Evolutionary conservation across 768 basidiomycete species (phyloP), one percentile per base, ranked within the genome.

Genomic region (Trametes sanguinea): DNA sequence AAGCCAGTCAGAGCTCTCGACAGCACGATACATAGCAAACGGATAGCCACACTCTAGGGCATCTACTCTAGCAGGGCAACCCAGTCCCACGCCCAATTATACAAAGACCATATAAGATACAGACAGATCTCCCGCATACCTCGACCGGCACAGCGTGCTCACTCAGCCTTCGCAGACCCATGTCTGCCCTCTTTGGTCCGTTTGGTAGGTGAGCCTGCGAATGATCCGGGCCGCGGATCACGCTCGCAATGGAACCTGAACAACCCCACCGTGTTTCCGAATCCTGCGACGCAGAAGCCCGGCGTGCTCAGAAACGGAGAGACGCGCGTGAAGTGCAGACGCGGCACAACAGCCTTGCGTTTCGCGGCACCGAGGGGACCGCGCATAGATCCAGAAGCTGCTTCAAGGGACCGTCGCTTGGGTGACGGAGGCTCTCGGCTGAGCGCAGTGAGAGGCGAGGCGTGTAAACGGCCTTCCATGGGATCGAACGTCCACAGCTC

Each of bases 401-500:
- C 42, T 48, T 53, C 39, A 57, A 17, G 17, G 33, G 16, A 17
- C 22, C 37, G 65, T 22, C 44, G 47, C 5, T 44, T 42, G 30
- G 42, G 52, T 56, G 53, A 42, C 37, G 57, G 61, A 32, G 64
- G 43, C n/a, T 67, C 71, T 33, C 44, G 63, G 69, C 76, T 69
- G 29, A 91, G 71, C 44, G 81, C 74, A 2, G 81, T 78, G 35
- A 91, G 72, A 7, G 83, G 52, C 2, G 85, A 85, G 46, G 78
- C 80, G 54, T 81, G 83, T 54, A 87, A 55, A 40, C 71, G 73
- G 17, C 80, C 75, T 14, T 76, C 72, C 4, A 77, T 74, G 8
- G 85, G 84, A 65, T 94, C 89, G 67, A 90, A 88, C 42, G 78
- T 81, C 92, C 92, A 94, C 32, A 89, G 66, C 65, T 94, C 91